A percentile compares a stretch with the other conserved stretches of the same genome.
phyloP scores from a whole-genome alignment of 140 eudicot species.

The Senecio squalidus region DNA sequence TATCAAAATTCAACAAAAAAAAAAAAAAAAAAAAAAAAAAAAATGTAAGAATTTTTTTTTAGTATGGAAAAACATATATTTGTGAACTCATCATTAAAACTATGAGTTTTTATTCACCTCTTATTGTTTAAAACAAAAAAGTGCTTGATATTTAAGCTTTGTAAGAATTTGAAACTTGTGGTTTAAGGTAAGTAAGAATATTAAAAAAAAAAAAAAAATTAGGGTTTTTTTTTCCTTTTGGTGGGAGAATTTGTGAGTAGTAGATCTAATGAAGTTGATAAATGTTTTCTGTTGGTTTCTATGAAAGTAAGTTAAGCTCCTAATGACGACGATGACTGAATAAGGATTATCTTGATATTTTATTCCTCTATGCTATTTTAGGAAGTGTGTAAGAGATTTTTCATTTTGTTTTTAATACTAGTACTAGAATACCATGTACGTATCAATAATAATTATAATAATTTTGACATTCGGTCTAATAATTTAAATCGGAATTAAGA shows the following conservation, averaged over 20 bases:
- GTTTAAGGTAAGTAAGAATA: slow-evolving; percentile 36
- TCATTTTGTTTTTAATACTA: too few species aligned
- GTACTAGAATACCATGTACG: too few species aligned
- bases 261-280: slow-evolving; percentile 39
- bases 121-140: slow-evolving; percentile 1
- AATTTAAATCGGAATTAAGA: too few species aligned
- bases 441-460: too few species aligned
- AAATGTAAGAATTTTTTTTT: neutral
- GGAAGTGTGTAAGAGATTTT: too few species aligned
- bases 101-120: slow-evolving; percentile 28
- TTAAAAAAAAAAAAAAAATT: slow-evolving; percentile 9
- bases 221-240: slow-evolving; percentile 3
- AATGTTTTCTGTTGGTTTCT: slow-evolving; percentile 18
- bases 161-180: slow-evolving; percentile 37
- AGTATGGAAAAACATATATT: slow-evolving; percentile 29
- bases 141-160: slow-evolving; percentile 59
- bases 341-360: slow-evolving; percentile 1
- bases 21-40: neutral
- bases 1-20: slow-evolving; percentile 26
- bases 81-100: slow-evolving; percentile 22
- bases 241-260: slow-evolving; percentile 21
- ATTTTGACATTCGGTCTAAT: too few species aligned
- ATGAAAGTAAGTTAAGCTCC: slow-evolving; percentile 18
- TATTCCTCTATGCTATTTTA: neutral
- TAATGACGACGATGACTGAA: slow-evolving; percentile 25